Conservation (phyloP, 345 rosid species). For the Syzygium aqueum region DNA sequence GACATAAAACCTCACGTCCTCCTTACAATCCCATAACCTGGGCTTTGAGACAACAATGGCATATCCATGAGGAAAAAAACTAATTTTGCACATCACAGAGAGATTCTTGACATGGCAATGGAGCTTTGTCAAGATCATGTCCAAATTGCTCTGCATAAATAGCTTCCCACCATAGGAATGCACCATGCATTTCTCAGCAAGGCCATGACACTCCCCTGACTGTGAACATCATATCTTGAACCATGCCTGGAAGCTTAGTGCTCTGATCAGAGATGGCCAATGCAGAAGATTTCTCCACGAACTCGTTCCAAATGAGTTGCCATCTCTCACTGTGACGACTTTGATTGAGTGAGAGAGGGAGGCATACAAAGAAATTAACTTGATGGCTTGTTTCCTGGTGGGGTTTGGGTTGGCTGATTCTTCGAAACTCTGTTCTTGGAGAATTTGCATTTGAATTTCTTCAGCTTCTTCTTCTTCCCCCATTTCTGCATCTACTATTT, state of each 20-base stretch:
- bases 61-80: conserved; percentile 52
- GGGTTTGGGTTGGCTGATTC: too few relatives aligned
- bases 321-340: too few relatives aligned
- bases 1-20: conserved; percentile 24
- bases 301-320: too few relatives aligned
- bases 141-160: conserved; percentile 88
- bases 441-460: too few relatives aligned
- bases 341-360: too few relatives aligned
- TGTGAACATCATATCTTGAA: conserved; percentile 30
- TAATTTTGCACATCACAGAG: conserved; percentile 53
- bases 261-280: conserved; percentile 32
- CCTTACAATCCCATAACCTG: too few relatives aligned
- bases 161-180: conserved; percentile 62
- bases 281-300: too few relatives aligned
- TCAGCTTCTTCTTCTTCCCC: too few relatives aligned
- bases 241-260: conserved; percentile 27
- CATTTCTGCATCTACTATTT: too few relatives aligned
- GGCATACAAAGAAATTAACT: too few relatives aligned
- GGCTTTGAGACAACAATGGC: conserved; percentile 45
- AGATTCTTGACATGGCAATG: conserved; percentile 43
- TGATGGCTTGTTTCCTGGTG: too few relatives aligned
- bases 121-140: conserved; percentile 41
- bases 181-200: conserved; percentile 60
- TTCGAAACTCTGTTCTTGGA: too few relatives aligned
- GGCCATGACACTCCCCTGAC: conserved; percentile 42